Evolutionary conservation across 2,329 filamentous ascomycete genomes (phyloP), one percentile per base, ranked within the genome.

Genomic region (Apiospora koreana): DNA sequence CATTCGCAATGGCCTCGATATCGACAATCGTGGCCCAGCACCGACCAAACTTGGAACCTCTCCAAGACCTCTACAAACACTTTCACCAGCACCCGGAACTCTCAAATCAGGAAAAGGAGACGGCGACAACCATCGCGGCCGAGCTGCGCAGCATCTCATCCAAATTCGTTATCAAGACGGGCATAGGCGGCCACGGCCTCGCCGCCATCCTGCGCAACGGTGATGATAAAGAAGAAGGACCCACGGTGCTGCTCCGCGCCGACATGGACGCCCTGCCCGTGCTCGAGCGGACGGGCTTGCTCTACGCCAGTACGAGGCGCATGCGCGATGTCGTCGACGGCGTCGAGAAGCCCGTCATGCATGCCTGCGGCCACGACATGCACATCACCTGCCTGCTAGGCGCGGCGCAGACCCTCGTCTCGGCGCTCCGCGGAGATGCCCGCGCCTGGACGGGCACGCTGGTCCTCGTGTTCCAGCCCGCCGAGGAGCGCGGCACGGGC

Each of bases 291-390:
- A 87, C 86, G 0, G 81, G 80, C 7, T 80, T 87, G 0, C 78
- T 81, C 7, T 87, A 87, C 73, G 80, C 84, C 6, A 86, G 84
- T 74, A 80, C 72, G 73, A 71, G 77, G 74, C 69, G 70, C 12
- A 82, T 83, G 75, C 80, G 79, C 42, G 83, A 86, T 72, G 28
- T 58, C 50, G 70, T 77, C 2, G 82, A 86, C 10, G 87, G 87
- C 0, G 76, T 81, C 0, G 80, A 83, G 69, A 85, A 85, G 68
- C 86, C 87, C 0, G 86, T 90, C 0, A 92, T 92, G 90, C 91
- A 92, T 77, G 90, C 89, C 28, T 92, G 90, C 76, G 91, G 90
- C 0, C 90, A 92, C 50, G 89, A 91, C 73, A 88, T 91, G 81
- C 90, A 93, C 76, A 87, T 92, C 35, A 84, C 88, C 0, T 81